A percentile compares a stretch with the other conserved stretches of the same genome.
Evolutionary conservation across 2,329 filamentous ascomycete species (phyloP).

Genomic region (Cordyceps pruinosa): DNA sequence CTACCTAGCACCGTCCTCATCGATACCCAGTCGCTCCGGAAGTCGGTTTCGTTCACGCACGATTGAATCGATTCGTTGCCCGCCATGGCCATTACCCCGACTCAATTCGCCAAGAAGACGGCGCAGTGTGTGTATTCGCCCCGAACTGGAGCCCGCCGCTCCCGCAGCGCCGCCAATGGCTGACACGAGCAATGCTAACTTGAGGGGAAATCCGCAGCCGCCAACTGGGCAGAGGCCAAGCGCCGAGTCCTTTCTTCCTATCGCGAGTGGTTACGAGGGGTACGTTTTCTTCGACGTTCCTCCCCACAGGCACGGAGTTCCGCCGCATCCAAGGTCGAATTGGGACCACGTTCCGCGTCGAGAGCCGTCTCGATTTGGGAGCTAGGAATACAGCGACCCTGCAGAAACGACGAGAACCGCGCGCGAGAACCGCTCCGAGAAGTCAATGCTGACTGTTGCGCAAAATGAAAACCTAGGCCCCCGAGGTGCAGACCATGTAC

Average conservation of each 20-base stretch:
- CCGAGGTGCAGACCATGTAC: slow-evolving; percentile 97
- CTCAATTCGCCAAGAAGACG: slow-evolving; percentile 78
- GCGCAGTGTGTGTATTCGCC: slow-evolving; percentile 57
- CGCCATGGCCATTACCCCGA: slow-evolving; percentile 84
- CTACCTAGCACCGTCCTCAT: slow-evolving; percentile 8
- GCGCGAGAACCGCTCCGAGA: not conserved
- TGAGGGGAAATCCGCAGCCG: slow-evolving; percentile 46
- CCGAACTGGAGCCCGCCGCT: not conserved
- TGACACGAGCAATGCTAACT: not conserved
- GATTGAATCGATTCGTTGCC: slow-evolving; percentile 31
- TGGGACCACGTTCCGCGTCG: not conserved
- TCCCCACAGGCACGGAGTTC: not conserved
- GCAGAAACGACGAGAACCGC: not conserved
- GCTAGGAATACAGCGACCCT: not conserved
- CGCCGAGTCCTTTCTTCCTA: slow-evolving; percentile 82
- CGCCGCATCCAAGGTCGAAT: not conserved
- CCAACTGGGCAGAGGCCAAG: slow-evolving; percentile 85
- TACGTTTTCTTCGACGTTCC: slow-evolving; percentile 46
- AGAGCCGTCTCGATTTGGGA: not conserved
- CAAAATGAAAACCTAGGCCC: slow-evolving; percentile 54
- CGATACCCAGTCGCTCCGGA: slow-evolving; percentile 8
- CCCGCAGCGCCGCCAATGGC: not conserved
- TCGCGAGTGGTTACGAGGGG: slow-evolving; percentile 91
- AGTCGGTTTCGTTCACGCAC: slow-evolving; percentile 4
- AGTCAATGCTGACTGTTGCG: slow-evolving; percentile 12